Evolutionary conservation across 2,329 filamentous ascomycete genomes (phyloP).

Genomic region (Aspergillaceae sp.): DNA sequence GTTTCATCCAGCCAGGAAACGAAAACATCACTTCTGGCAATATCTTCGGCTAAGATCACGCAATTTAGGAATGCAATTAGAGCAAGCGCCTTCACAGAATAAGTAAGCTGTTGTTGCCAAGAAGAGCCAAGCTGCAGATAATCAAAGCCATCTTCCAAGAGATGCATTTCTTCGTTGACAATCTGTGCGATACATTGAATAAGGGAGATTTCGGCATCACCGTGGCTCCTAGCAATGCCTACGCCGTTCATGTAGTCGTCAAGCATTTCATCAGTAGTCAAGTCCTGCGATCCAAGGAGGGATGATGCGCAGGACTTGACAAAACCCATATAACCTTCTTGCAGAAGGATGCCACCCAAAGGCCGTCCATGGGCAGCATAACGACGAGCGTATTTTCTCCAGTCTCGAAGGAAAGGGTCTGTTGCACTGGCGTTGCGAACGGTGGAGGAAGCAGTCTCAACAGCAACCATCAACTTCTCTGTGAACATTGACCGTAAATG

Average conservation of each 20-base stretch:
- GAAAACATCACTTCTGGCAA: slow-evolving; percentile 68
- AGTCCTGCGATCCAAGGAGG: slow-evolving; percentile 52
- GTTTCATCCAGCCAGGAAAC: slow-evolving; percentile 80
- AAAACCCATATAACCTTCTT: slow-evolving; percentile 79
- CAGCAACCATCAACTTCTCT: slow-evolving; percentile 71
- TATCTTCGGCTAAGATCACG: slow-evolving; percentile 68
- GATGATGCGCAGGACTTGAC: slow-evolving; percentile 70
- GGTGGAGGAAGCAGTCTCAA: slow-evolving; percentile 84
- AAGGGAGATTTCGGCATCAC: slow-evolving; percentile 33
- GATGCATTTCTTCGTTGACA: slow-evolving; percentile 71
- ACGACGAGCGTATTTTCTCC: slow-evolving; percentile 76
- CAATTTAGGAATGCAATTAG: slow-evolving; percentile 81
- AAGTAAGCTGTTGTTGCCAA: slow-evolving; percentile 79
- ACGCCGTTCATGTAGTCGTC: slow-evolving; percentile 61
- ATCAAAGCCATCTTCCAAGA: slow-evolving; percentile 81
- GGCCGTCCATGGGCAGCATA: slow-evolving; percentile 74
- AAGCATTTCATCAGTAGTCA: slow-evolving; percentile 58
- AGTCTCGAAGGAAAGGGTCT: slow-evolving; percentile 63
- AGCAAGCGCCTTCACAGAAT: slow-evolving; percentile 73
- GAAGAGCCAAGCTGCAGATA: slow-evolving; percentile 78
- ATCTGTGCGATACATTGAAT: slow-evolving; percentile 58
- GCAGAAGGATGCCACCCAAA: slow-evolving; percentile 81
- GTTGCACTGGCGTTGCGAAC: slow-evolving; percentile 69
- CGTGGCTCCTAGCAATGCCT: slow-evolving; percentile 36
- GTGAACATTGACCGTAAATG: slow-evolving; percentile 66